Conservation (phyloP, 2,329 filamentous ascomycete genomes). For the Cladosporium sp. region DNA sequence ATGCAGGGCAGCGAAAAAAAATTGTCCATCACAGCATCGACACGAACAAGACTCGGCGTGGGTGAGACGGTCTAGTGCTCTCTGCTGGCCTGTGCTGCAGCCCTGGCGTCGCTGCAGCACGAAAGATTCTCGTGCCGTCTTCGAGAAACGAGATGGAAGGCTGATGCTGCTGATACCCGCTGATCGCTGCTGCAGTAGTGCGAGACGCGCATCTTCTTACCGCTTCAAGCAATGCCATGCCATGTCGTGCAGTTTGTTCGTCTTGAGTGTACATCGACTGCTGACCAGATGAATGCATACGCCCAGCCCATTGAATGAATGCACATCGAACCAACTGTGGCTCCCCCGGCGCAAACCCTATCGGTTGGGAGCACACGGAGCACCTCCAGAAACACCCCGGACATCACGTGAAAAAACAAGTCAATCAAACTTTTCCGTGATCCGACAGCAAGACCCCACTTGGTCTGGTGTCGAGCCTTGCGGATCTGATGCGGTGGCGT, state of each 20-base stretch:
- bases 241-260: background rate
- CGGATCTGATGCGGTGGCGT: constrained; percentile 10
- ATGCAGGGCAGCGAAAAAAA: background rate
- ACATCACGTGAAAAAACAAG: background rate
- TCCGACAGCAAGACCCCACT: background rate
- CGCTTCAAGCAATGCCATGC: background rate
- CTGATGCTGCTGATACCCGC: background rate
- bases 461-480: background rate
- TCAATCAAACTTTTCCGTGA: constrained; percentile 2
- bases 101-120: background rate
- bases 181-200: constrained; percentile 13
- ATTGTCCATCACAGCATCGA: background rate
- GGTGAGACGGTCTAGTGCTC: constrained; percentile 4
- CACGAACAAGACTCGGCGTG: background rate
- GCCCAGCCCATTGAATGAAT: no score
- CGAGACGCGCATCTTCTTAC: background rate
- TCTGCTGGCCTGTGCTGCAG: constrained; percentile 3
- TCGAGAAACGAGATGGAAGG: constrained; percentile 16
- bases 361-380: constrained; percentile 1
- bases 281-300: background rate
- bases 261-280: background rate
- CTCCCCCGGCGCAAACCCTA: background rate
- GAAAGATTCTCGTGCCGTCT: background rate
- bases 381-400: background rate
- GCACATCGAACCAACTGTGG: background rate